phyloP scores from a whole-genome alignment of 768 basidiomycete species.

The Favolaschia claudopus region DNA sequence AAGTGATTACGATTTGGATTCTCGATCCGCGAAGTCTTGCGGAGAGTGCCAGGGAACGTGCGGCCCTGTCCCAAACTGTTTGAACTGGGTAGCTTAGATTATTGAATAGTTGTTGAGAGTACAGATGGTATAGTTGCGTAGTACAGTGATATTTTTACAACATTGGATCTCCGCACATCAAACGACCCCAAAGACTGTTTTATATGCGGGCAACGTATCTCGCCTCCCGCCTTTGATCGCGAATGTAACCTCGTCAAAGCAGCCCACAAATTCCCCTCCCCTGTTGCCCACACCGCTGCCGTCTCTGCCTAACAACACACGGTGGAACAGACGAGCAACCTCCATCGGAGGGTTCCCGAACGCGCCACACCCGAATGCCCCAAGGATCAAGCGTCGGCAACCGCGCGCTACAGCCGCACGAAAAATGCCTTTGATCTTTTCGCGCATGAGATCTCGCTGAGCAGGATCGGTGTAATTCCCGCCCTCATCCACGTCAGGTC shows the following conservation, averaged over 20 bases:
- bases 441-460: slow-evolving; percentile 28
- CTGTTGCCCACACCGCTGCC: slow-evolving; percentile 15
- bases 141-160: too few relatives aligned
- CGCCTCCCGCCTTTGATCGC: slow-evolving; percentile 28
- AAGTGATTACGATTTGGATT: slow-evolving; percentile 68
- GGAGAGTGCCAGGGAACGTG: slow-evolving; percentile 55
- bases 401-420: slow-evolving; percentile 22
- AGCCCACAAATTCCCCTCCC: slow-evolving; percentile 28
- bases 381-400: slow-evolving; percentile 24
- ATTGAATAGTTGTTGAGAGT: too few relatives aligned
- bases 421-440: slow-evolving; percentile 29
- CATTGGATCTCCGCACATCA: too few relatives aligned
- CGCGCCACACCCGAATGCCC: slow-evolving; percentile 31
- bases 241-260: slow-evolving; percentile 28
- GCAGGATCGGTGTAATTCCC: slow-evolving; percentile 20
- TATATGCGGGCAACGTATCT: slow-evolving; percentile 32
- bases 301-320: slow-evolving; percentile 25
- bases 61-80: too few relatives aligned
- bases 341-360: slow-evolving; percentile 27
- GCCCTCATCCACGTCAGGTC: slow-evolving; percentile 22
- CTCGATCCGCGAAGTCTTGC: slow-evolving; percentile 84
- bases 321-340: slow-evolving; percentile 27
- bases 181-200: background rate
- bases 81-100: too few relatives aligned
- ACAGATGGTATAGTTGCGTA: too few relatives aligned